Evolutionary conservation across 202 grass and related monocot species (phyloP).

Genomic region (Hordeum pubiflorum): DNA sequence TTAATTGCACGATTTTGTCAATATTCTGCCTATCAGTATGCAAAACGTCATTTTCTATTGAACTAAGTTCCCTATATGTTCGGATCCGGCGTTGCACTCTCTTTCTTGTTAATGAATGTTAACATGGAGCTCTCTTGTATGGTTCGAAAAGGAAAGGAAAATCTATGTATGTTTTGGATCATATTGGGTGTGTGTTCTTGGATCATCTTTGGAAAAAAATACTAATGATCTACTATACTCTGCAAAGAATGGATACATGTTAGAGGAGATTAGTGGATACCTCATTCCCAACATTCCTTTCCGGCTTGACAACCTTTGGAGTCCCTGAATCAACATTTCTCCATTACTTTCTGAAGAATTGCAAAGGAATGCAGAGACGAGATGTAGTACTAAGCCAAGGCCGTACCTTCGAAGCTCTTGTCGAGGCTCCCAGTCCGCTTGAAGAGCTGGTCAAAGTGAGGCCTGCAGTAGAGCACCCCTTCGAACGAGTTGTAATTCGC

Average conservation of each 20-base stretch:
- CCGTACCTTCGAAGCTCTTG: constrained; percentile 91
- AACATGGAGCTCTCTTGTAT: too few species aligned
- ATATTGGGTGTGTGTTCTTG: neutral
- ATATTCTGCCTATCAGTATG: neutral
- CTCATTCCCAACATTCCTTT: constrained; percentile 54
- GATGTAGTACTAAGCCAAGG: neutral
- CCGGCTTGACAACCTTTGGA: constrained; percentile 86
- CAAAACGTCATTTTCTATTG: neutral
- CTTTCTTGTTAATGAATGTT: too few species aligned
- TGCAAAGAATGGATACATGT: neutral
- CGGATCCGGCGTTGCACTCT: neutral
- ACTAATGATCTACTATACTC: neutral
- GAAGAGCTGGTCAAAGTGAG: constrained; percentile 93
- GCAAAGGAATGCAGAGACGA: neutral
- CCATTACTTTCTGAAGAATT: neutral
- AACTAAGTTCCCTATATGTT: neutral
- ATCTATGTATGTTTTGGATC: neutral
- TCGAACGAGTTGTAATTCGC: constrained; percentile 95
- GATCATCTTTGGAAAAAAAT: neutral
- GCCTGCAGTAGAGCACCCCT: constrained; percentile 95
- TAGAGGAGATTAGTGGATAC: neutral
- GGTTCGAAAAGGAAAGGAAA: too few species aligned
- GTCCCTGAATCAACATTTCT: constrained; percentile 55
- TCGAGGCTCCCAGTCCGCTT: constrained; percentile 96
- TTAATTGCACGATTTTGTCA: constrained; percentile 15